Evolutionary conservation across 1,139 yeast species (phyloP), one percentile per base, ranked within the genome.

Genomic region (Keqinozyma sinolaborantium): DNA sequence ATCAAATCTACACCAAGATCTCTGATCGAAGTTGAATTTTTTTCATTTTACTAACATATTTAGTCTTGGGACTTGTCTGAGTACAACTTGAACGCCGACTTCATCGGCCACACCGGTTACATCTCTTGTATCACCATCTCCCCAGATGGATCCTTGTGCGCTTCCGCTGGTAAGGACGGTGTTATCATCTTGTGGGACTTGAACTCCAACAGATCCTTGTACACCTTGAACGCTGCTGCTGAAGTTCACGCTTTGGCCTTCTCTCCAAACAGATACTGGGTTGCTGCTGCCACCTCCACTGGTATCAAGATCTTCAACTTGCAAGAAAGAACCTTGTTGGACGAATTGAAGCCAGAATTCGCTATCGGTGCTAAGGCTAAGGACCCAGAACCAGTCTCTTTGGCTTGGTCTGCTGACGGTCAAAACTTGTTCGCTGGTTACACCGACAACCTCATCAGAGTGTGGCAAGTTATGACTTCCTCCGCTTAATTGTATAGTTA

Each of bases 231-330:
- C 60, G 94, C 96, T 56, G 87, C 94, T 69, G 94, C 92, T 18
- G 98, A 92, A 79, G 92, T 94, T 58, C 87, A 86, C 73, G 94
- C 97, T 66, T 83, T 92, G 67, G 95, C 97, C 60, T 94, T 92
- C 95, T 90, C 98, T 69, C 98, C 99, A 75, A 86, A 87, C 95
- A 90, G 98, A 84, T 94, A 87, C 94, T 92, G 98, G 98, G 86
- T 94, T 71, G 94, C 96, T 69, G 98, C 97, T 75, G 98, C 98
- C 64, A 92, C 99, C 59, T 77, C 96, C 53, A 75, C 96, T 54
- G 94, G 97, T 64, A 87, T 94, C 78, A 90, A 88, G 88, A 84
- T 94, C 80, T 92, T 82, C 87, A 88, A 90, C 83, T 83, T 92
- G 70, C 95, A 88, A 77, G 92, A 86, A 77, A 84, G 95, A 77